Evolutionary conservation across 1,284 basidiomycete species (phyloP), one percentile per base, ranked within the genome.

Genomic region (Athelia psychrophila): DNA sequence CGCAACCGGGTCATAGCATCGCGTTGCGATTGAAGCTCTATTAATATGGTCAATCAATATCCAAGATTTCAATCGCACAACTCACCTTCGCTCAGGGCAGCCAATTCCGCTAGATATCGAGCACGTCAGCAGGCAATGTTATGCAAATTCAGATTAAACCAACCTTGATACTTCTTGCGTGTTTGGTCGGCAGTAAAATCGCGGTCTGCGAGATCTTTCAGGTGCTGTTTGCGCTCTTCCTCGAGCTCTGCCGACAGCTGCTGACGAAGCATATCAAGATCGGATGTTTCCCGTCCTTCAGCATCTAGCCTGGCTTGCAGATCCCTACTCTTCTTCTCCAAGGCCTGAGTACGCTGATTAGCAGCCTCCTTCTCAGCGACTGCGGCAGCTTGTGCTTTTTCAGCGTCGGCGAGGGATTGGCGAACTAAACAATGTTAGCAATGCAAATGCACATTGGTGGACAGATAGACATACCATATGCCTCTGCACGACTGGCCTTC

Each of bases 121-220:
- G 13, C 48, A 35, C 36, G 51, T 60, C 23, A 61, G 47, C 16
- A 55, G 13, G 16, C 46, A 49, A 44, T 49, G 2, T 30, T 38
- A 46, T 19, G 16, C 49, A 22, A 19, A 18, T 22, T 13, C 51
- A 18, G 22, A 53, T 40, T 44, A 23, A 4, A 52, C 65, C 53
- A 65, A 87, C 88, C 80, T 76, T 91, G 88, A 60, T 91, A 91
- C 64, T 91, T 91, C 74, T 91, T 88, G 54, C 88, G 80, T 1
- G 87, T 91, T 64, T 90, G 87, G 58, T 91, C 85, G 40, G 83
- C 78, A 13, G 84, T 74, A 62, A 90, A 89, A 64, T 92, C 89
- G 13, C 88, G 80, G 54, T 91, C 88, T 12, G 80, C 75, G 23
- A 91, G 76, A 56, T 91, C 88, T 59, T 91, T 85, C 62, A 84